Percentiles rank a stretch among this genome's conserved stretches.
phyloP scores from a whole-genome alignment of 495 filamentous ascomycete species.

The Aspergillus leporis region DNA sequence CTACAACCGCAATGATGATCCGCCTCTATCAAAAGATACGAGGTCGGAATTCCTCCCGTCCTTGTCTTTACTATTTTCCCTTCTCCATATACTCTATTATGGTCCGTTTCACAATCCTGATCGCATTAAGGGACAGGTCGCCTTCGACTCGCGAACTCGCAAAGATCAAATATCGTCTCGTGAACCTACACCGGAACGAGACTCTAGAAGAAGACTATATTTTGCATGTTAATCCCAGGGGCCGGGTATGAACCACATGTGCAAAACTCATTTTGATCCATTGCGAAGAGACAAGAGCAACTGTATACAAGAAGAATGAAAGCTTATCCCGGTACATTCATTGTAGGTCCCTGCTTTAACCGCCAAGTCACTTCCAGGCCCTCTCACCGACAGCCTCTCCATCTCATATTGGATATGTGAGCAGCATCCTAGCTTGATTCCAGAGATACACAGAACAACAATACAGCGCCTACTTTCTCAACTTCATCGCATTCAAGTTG shows the following conservation, averaged over 20 bases:
- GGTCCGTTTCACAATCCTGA: constrained; percentile 11
- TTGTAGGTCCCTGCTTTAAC: constrained; percentile 15
- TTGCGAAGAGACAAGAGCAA: background rate
- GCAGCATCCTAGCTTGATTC: constrained; percentile 14
- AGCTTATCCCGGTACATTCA: background rate
- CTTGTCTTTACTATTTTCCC: constrained; percentile 15
- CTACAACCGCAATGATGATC: background rate
- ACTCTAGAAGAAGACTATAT: constrained; percentile 15
- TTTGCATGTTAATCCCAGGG: constrained; percentile 10
- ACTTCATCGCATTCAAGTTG: constrained; percentile 12
- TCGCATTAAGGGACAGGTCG: constrained; percentile 12
- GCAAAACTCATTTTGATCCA: background rate
- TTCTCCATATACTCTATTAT: constrained; percentile 15
- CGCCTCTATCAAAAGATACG: constrained; percentile 9
- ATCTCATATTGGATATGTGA: constrained; percentile 19
- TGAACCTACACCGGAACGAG: constrained; percentile 15
- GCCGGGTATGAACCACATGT: constrained; percentile 2
- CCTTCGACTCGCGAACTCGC: constrained; percentile 10
- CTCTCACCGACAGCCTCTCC: constrained; percentile 14
- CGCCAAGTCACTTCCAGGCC: constrained; percentile 6
- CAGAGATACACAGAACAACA: constrained; percentile 4
- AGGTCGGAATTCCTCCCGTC: background rate
- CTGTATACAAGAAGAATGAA: background rate
- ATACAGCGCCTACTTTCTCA: constrained; percentile 14
- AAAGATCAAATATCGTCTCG: constrained; percentile 10